phyloP scores from a whole-genome alignment of 345 rosid genomes.

The Arabidopsis arenosa region DNA sequence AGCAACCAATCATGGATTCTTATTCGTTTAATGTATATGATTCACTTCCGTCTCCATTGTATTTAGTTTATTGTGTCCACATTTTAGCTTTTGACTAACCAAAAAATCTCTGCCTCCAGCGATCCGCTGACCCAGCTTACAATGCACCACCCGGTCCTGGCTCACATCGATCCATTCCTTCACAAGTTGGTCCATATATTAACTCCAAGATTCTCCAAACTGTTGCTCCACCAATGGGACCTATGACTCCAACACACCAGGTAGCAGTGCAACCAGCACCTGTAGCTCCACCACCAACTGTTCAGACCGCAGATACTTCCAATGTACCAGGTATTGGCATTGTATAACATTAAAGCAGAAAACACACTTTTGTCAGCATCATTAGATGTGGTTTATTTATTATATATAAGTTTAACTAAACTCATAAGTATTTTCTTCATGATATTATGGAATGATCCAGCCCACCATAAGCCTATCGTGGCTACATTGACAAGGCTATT shows the following conservation, averaged over 20 bases:
- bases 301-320: conserved; percentile 83
- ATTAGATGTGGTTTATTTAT: background rate
- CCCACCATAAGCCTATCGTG: conserved; percentile 67
- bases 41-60: background rate
- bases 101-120: background rate
- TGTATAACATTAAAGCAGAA: conserved; percentile 4
- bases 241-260: conserved; percentile 55
- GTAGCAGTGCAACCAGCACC: conserved; percentile 61
- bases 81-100: background rate
- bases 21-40: background rate
- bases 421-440: background rate
- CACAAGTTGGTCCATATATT: background rate
- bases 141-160: background rate
- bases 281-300: conserved; percentile 82
- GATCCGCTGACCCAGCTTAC: background rate
- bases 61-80: too few relatives aligned
- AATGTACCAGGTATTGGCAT: conserved; percentile 72
- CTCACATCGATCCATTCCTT: background rate
- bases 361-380: background rate
- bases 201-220: conserved; percentile 52
- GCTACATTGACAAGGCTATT: conserved; percentile 58
- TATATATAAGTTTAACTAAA: background rate
- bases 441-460: conserved; percentile 46
- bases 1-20: background rate
- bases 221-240: conserved; percentile 55